Evolutionary conservation across 1,284 basidiomycete genomes (phyloP).

Genomic region (Moesziomyces sp.): DNA sequence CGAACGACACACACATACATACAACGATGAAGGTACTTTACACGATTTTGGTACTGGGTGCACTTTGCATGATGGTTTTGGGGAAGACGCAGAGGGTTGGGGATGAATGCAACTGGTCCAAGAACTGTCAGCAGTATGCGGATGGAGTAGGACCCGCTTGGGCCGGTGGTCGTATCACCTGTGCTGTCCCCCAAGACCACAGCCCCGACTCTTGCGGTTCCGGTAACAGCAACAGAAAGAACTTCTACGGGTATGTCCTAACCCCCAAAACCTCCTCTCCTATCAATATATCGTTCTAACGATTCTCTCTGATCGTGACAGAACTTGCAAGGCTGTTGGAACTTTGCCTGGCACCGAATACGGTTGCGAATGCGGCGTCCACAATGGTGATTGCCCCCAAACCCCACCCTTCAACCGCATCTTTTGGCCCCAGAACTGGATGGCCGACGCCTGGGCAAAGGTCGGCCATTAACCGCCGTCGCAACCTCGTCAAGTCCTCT

Average conservation of each 20-base stretch:
- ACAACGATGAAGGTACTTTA: neutral
- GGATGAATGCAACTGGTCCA: slow-evolving; percentile 19
- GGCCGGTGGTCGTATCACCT: slow-evolving; percentile 21
- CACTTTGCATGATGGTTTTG: neutral
- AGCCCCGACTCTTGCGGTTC: slow-evolving; percentile 25
- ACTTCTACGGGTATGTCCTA: slow-evolving; percentile 29
- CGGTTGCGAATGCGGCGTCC: slow-evolving; percentile 42
- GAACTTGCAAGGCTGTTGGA: slow-evolving; percentile 31
- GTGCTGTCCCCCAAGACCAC: slow-evolving; percentile 13
- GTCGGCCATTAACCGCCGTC: slow-evolving; percentile 1
- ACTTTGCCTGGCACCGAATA: slow-evolving; percentile 20
- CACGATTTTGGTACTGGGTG: neutral
- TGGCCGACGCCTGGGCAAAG: slow-evolving; percentile 9
- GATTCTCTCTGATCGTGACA: neutral
- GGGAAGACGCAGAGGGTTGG: slow-evolving; percentile 18
- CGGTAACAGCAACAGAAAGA: neutral
- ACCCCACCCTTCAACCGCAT: slow-evolving; percentile 11
- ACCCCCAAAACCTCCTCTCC: too few relatives aligned
- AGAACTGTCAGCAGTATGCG: slow-evolving; percentile 18
- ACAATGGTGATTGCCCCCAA: slow-evolving; percentile 11
- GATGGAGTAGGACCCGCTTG: slow-evolving; percentile 17
- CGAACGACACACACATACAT: neutral
- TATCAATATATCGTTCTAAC: neutral
- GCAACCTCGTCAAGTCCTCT: too few relatives aligned
- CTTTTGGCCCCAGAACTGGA: slow-evolving; percentile 32